Evolutionary conservation across 169 alveolate genomes (phyloP), one percentile per base, ranked within the genome.

Genomic region (Theileria parva): DNA sequence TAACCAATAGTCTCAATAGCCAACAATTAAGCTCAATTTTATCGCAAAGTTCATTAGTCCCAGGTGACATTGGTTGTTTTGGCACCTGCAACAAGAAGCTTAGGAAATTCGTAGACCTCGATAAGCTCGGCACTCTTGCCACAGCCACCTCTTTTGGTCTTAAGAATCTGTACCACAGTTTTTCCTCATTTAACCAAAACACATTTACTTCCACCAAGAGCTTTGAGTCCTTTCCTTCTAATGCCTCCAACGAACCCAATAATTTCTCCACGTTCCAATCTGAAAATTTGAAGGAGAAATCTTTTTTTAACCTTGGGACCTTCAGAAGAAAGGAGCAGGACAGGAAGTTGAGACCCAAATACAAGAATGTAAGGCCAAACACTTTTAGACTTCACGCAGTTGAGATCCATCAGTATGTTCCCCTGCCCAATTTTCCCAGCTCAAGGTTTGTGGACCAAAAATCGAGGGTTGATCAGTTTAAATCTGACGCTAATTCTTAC

Each of bases 311-410:
- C 12, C 64, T 55, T 5, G 27, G 27, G 12, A 55, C 27, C 4
- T 55, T 55, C 64, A 17, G 27, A 17, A 21, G 30, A 17, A 55
- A 55, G 4, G 27, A 55, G 27, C n/a, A n/a, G n/a, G 48, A 37
- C 8, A 37, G 8, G 48, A 37, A 37, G 48, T 37, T 37, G 48
- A 55, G 12, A 15, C 21, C 30, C 64, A 55, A 21, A 15, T 55
- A 17, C 64, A 55, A 55, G 64, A 55, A 55, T 21, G 9, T 21
- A 55, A 21, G 64, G 5, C 95, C 67, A 81, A 91, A 74, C 68
- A 85, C 95, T 68, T 93, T 92, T 81, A 92, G 92, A 69, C 88
- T 93, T 51, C 96, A 93, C 68, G 96, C 96, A 30, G 87, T 93
- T 37, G 96, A 93, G 74, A 80, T 93, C 61, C 96, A 93, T 84